phyloP scores from a whole-genome alignment of 768 basidiomycete genomes.

The Boletus eberwhitei region DNA sequence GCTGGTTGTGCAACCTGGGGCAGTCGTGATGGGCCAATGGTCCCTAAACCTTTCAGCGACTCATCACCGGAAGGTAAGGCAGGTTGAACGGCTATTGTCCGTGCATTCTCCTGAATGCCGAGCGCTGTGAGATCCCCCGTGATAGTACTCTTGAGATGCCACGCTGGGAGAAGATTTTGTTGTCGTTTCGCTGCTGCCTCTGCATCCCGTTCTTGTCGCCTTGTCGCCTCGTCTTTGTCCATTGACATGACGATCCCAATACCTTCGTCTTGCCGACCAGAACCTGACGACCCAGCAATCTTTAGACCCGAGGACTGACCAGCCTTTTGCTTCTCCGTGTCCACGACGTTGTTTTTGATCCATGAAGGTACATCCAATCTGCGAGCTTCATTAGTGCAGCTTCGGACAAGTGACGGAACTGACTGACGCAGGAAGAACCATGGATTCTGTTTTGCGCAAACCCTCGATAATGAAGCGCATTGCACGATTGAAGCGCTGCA shows the following conservation, averaged over 20 bases:
- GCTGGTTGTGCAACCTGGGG: slow-evolving; percentile 27
- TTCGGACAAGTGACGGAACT: neutral
- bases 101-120: slow-evolving; percentile 70
- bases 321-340: slow-evolving; percentile 57
- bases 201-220: slow-evolving; percentile 68
- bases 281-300: slow-evolving; percentile 67
- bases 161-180: slow-evolving; percentile 89
- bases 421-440: slow-evolving; percentile 78
- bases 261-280: slow-evolving; percentile 62
- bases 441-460: slow-evolving; percentile 83
- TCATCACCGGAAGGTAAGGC: slow-evolving; percentile 60
- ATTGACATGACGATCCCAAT: slow-evolving; percentile 84
- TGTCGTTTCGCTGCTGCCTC: slow-evolving; percentile 82
- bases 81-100: slow-evolving; percentile 39
- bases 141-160: slow-evolving; percentile 96
- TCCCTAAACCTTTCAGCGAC: slow-evolving; percentile 65
- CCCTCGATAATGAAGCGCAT: slow-evolving; percentile 87
- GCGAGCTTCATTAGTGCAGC: slow-evolving; percentile 2
- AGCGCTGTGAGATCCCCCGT: slow-evolving; percentile 88
- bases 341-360: slow-evolving; percentile 71
- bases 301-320: slow-evolving; percentile 58
- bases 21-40: slow-evolving; percentile 39
- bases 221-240: slow-evolving; percentile 82
- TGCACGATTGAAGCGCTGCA: slow-evolving; percentile 92
- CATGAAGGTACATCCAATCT: slow-evolving; percentile 83